Evolutionary conservation across 768 basidiomycete species (phyloP).

Genomic region (Mycena belliarum): DNA sequence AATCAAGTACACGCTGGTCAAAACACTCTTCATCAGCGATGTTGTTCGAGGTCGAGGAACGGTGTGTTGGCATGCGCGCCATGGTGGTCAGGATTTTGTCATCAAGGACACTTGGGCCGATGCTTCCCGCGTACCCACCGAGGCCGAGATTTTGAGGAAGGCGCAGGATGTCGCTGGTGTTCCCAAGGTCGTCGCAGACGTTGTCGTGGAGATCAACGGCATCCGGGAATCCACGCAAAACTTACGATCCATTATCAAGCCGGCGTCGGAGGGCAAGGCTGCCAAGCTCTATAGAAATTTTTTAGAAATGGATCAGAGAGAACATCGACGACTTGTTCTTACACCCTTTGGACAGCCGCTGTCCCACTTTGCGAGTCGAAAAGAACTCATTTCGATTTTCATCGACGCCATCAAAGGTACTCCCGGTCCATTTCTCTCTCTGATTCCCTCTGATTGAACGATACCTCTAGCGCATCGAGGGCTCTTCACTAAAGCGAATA

Average conservation of each 20-base stretch:
- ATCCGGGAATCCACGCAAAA: not conserved
- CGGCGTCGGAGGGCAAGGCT: no score
- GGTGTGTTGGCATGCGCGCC: conserved; percentile 3
- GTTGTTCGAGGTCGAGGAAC: conserved; percentile 7
- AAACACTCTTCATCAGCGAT: conserved; percentile 1
- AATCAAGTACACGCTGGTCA: not conserved
- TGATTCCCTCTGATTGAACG: not conserved
- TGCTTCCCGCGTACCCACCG: not conserved
- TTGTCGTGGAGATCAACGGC: not conserved
- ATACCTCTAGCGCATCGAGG: conserved; percentile 1
- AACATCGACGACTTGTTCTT: conserved; percentile 6
- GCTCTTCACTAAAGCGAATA: not conserved
- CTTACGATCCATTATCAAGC: conserved; percentile 1
- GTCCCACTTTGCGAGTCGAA: not conserved
- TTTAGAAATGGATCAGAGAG: not conserved
- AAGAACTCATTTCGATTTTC: conserved; percentile 2
- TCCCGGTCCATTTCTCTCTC: not conserved
- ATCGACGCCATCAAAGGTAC: conserved; percentile 4
- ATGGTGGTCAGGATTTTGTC: not conserved
- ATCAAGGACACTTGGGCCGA: conserved; percentile 14
- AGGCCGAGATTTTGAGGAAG: conserved; percentile 1
- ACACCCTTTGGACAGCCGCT: not conserved
- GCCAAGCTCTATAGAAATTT: not conserved
- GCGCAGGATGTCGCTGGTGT: not conserved
- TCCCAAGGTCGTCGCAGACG: conserved; percentile 4